Base-by-base conservation (phyloP, 805 yeast genomes). In the Starmerella riodocensis region DNA sequence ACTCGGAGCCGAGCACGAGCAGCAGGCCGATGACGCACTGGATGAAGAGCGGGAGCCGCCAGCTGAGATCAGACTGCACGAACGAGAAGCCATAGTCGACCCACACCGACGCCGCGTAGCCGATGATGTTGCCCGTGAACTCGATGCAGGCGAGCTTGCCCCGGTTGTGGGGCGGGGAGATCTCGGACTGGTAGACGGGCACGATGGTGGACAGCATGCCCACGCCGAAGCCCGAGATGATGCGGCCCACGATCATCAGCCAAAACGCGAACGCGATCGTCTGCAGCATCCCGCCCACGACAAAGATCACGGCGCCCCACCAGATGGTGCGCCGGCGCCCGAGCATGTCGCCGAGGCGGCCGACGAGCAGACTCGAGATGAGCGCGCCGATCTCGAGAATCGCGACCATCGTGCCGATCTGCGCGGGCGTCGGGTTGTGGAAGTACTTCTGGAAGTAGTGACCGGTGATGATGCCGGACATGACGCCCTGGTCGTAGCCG, bases 401-500 rank as follows among this genome's bases (percentile, higher is more conserved):
- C 13, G 94, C 85, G 11, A 85, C 91, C 70, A 85, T 78, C 2
- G 88, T 72, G 17, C 95, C 96, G 30, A 84, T 72, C 44, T 72
- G 69, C 1, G 83, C 69, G 13, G 91, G 70, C 4, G 76, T 62
- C 1, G 96, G 96, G 34, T 80, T 53, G 48, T 75, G 55, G 59
- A 82, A 85, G 58, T 77, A 82, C 17, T 63, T 63, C 45, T 70
- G 70, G 59, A 85, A 85, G 40, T 78, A 69, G 7, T 66, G 69
- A 36, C 80, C 84, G 27, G 91, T 79, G 38, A 86, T 63, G 33
- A 86, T 74, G 2, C 94, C 93, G 34, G 85, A 75, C 73, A 86
- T 82, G 35, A 84, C 93, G 42, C 95, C 95, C 60, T 85, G 85
- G 55, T 78, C 86, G 56, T 77, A 80, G 3, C 91, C 91, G 51